Evolutionary conservation across 108 stramenopile genomes (phyloP).

Genomic region (Skeletonema potamos): DNA sequence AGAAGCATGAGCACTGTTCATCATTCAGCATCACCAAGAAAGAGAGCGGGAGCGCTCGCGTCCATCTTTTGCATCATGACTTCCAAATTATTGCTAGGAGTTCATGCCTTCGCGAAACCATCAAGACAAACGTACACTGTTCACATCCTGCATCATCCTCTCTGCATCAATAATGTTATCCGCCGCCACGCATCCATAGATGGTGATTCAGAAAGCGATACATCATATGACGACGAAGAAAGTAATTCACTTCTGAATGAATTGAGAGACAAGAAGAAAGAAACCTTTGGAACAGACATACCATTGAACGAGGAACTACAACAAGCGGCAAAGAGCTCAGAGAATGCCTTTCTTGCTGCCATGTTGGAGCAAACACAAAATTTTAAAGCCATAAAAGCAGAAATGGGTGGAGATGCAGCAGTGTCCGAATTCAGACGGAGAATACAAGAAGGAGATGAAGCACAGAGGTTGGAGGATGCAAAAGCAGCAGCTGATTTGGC

Average conservation of each 20-base stretch:
- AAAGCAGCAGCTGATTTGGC: background rate
- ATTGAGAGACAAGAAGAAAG: conserved; percentile 22
- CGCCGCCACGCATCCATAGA: background rate
- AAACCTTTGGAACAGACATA: conserved; percentile 20
- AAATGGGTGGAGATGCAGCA: conserved; percentile 19
- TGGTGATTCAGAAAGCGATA: background rate
- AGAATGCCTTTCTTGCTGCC: conserved; percentile 37
- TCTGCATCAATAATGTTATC: background rate
- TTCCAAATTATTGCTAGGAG: background rate
- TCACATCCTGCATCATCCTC: background rate
- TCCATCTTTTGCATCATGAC: background rate
- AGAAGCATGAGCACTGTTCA: background rate
- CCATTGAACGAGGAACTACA: conserved; percentile 21
- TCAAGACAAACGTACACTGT: background rate
- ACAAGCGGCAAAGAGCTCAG: conserved; percentile 26
- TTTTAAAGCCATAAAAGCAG: conserved; percentile 26
- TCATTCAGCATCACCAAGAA: background rate
- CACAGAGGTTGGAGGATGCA: background rate
- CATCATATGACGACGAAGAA: background rate
- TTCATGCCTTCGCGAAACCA: background rate
- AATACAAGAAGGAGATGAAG: conserved; percentile 30
- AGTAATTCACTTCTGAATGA: background rate
- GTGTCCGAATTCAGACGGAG: conserved; percentile 19
- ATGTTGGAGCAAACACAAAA: conserved; percentile 35
- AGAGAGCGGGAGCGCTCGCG: background rate